A percentile compares a stretch with the other conserved stretches of the same genome.
These are phyloP conservation scores for Cryptococcus sp. DNA, from an alignment of 1,284 basidiomycete genomes.

Conservation along the genomic window DNA sequence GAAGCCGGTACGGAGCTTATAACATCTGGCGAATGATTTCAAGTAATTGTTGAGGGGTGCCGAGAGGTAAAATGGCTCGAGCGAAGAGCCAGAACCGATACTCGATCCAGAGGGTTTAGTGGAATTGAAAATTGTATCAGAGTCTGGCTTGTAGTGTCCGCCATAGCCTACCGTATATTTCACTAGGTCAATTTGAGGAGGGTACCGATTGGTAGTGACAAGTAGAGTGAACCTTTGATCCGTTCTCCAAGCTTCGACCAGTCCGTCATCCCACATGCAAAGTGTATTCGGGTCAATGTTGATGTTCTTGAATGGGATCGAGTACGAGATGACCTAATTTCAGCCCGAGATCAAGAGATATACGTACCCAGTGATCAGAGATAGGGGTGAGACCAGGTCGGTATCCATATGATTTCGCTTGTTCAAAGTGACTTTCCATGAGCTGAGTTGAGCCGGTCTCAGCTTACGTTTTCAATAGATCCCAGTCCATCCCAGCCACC, in stretches of 20 bases:
- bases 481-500: slow-evolving; percentile 4
- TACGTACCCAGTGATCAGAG: slow-evolving; percentile 22
- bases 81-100: slow-evolving; percentile 10
- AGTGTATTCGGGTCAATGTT: slow-evolving; percentile 23
- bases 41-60: slow-evolving; percentile 12
- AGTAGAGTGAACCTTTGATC: slow-evolving; percentile 18
- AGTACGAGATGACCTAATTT: slow-evolving; percentile 21
- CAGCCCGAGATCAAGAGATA: slow-evolving; percentile 1
- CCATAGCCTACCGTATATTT: slow-evolving; percentile 14
- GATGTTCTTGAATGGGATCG: slow-evolving; percentile 22
- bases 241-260: slow-evolving; percentile 19
- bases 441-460: background rate
- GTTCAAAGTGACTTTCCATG: slow-evolving; percentile 17
- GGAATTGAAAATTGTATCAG: background rate
- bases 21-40: slow-evolving; percentile 13
- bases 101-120: too few species aligned
- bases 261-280: slow-evolving; percentile 27
- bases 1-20: slow-evolving; percentile 14
- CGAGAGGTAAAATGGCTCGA: slow-evolving; percentile 15
- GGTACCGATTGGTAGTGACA: slow-evolving; percentile 15
- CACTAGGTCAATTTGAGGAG: slow-evolving; percentile 11
- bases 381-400: slow-evolving; percentile 22
- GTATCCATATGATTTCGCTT: slow-evolving; percentile 17
- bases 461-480: slow-evolving; percentile 17
- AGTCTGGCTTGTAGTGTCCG: slow-evolving; percentile 12